Evolutionary conservation across 169 alveolate species (phyloP), one percentile per base, ranked within the genome.

Genomic region (Plasmodium billcollinsi): DNA sequence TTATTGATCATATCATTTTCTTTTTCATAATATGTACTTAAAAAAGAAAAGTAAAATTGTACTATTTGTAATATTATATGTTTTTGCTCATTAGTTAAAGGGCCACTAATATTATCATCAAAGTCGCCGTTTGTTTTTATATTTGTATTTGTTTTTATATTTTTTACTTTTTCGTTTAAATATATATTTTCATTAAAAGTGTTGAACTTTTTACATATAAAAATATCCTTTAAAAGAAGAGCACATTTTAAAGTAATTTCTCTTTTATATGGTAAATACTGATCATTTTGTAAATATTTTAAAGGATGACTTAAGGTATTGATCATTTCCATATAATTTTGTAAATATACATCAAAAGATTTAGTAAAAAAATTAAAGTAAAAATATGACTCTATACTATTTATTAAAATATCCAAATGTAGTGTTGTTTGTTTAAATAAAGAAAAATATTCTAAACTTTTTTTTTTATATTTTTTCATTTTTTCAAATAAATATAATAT

Each of bases 401-500:
- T 83, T 72, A 83, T 29, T 45, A 83, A 61, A 62, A 83, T 83
- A 49, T 83, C 91, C 15, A 83, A 83, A 45, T 83, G 83, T 67
- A 83, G 20, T 11, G 91, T 83, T 83, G 91, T 83, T 14, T 83
- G 85, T 7, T 83, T 58, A 49, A 69, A 63, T 69, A 83, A 73
- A 50, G 91, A 69, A 50, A 69, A 83, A 58, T 83, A 63, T 69
- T 70, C 58, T 6, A 83, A 63, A 59, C 74, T 69, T 58, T 67
- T 83, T 58, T 83, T 83, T 47, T 69, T 83, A 83, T 83, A 83
- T 69, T 83, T 83, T 69, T 83, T 83, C 24, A 83, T 50, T 43
- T 83, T 83, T 21, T 83, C 59, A 83, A 83, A 83, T 50, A 83
- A 15, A 69, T 69, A 83, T 49, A 24, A 20, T 9, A 63, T 58